phyloP scores from a whole-genome alignment of 2,329 filamentous ascomycete genomes.

The Incumbomyces delicatus region DNA sequence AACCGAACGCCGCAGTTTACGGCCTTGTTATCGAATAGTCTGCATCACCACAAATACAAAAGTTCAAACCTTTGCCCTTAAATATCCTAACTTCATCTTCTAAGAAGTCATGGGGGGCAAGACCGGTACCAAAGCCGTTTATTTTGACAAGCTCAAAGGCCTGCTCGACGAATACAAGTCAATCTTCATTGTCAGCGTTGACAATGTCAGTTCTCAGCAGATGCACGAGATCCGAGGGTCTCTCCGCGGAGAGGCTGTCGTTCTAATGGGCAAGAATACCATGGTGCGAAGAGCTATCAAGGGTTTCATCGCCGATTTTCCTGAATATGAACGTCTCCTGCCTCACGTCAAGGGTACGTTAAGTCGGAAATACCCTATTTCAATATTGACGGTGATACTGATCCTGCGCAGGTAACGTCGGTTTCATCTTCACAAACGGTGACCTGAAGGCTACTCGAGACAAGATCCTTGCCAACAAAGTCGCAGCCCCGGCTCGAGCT shows the following conservation, averaged over 20 bases:
- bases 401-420: constrained; percentile 66
- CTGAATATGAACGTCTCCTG: constrained; percentile 96
- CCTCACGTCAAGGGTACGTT: constrained; percentile 71
- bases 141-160: constrained; percentile 99
- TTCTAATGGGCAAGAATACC: constrained; percentile 99
- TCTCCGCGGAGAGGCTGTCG: constrained; percentile 83
- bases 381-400: constrained; percentile 8
- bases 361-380: constrained; percentile 4
- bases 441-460: constrained; percentile 89
- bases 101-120: constrained; percentile 99
- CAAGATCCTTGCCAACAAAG: constrained; percentile 93
- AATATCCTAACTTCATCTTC: constrained; percentile 91
- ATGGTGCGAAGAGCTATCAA: constrained; percentile 99
- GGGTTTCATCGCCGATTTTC: constrained; percentile 80
- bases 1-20: background rate
- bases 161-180: constrained; percentile 94
- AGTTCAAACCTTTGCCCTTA: constrained; percentile 56
- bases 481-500: constrained; percentile 93
- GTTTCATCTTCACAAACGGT: constrained; percentile 98
- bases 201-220: constrained; percentile 99
- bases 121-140: constrained; percentile 82
- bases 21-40: constrained; percentile 12
- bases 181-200: constrained; percentile 75
- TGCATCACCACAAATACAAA: constrained; percentile 22
- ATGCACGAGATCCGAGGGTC: constrained; percentile 99